A percentile compares a stretch with the other conserved stretches of the same genome.
Evolutionary conservation across 1,284 basidiomycete species (phyloP).

Genomic region (Sutorius eximius): DNA sequence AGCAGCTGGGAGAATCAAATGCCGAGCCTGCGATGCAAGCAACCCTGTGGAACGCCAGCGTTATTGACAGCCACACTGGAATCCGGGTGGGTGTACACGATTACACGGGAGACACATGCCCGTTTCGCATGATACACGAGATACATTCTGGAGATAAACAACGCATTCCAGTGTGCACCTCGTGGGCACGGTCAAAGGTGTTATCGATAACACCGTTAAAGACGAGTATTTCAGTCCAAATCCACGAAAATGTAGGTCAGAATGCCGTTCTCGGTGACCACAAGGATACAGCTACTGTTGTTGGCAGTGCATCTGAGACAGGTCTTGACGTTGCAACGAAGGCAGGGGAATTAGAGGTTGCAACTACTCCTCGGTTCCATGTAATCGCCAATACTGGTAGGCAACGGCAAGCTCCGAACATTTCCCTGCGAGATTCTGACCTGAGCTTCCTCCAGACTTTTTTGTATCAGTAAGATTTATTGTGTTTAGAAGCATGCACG

Average conservation of each 20-base stretch:
- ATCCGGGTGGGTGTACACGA: not conserved
- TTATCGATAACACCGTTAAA: conserved; percentile 14
- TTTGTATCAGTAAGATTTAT: conserved; percentile 31
- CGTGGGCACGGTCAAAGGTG: conserved; percentile 9
- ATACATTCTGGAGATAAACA: conserved; percentile 23
- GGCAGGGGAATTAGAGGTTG: conserved; percentile 15
- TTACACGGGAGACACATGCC: conserved; percentile 2
- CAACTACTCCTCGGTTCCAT: conserved; percentile 20
- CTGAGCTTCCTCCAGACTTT: conserved; percentile 28
- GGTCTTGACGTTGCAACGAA: conserved; percentile 25
- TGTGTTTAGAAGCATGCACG: conserved; percentile 24
- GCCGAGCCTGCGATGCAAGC: conserved; percentile 5
- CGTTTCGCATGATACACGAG: conserved; percentile 4
- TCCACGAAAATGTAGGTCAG: conserved; percentile 7
- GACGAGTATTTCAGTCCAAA: conserved; percentile 3
- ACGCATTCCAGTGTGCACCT: conserved; percentile 20
- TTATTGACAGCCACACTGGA: not conserved
- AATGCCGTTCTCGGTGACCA: conserved; percentile 16
- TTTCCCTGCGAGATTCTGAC: conserved; percentile 10
- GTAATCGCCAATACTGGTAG: conserved; percentile 13
- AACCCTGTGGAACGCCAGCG: conserved; percentile 9
- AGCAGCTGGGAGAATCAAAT: not conserved
- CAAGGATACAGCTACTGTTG: not conserved
- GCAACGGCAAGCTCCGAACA: conserved; percentile 29
- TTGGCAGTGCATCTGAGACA: conserved; percentile 16